phyloP scores from a whole-genome alignment of 1,284 basidiomycete species.

The Ceratobasidium sp. region DNA sequence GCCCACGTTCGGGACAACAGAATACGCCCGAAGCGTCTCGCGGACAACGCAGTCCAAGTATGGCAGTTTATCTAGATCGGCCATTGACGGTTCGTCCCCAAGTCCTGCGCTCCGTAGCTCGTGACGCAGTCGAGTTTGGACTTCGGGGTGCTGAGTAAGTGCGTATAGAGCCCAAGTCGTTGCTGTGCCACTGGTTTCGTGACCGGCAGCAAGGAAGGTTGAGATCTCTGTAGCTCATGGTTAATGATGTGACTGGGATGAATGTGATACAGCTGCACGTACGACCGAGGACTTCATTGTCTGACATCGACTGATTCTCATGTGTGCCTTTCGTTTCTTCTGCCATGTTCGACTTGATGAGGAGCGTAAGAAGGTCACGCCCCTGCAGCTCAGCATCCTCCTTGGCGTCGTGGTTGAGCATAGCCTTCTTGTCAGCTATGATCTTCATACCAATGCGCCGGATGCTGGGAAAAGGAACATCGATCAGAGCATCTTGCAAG shows the following conservation, averaged over 20 bases:
- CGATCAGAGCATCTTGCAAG: neutral
- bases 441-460: conserved; percentile 46
- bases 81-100: conserved; percentile 63
- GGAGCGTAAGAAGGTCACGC: conserved; percentile 67
- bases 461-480: neutral
- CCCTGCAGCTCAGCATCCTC: conserved; percentile 44
- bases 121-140: conserved; percentile 76
- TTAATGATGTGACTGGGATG: neutral
- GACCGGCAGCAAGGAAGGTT: conserved; percentile 62
- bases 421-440: conserved; percentile 54
- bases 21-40: conserved; percentile 55
- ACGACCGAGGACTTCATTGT: conserved; percentile 82
- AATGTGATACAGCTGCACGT: conserved; percentile 57
- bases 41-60: conserved; percentile 60
- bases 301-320: conserved; percentile 72
- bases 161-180: conserved; percentile 74
- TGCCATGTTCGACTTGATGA: conserved; percentile 76
- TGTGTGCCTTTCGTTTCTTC: conserved; percentile 63
- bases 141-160: conserved; percentile 67
- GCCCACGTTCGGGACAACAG: conserved; percentile 50
- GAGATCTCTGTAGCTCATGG: conserved; percentile 41
- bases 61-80: conserved; percentile 57
- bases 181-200: conserved; percentile 77
- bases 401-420: conserved; percentile 56
- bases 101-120: conserved; percentile 67